Base-by-base conservation (phyloP, 805 yeast species). In the Tetrapisispora pingtungensis region DNA sequence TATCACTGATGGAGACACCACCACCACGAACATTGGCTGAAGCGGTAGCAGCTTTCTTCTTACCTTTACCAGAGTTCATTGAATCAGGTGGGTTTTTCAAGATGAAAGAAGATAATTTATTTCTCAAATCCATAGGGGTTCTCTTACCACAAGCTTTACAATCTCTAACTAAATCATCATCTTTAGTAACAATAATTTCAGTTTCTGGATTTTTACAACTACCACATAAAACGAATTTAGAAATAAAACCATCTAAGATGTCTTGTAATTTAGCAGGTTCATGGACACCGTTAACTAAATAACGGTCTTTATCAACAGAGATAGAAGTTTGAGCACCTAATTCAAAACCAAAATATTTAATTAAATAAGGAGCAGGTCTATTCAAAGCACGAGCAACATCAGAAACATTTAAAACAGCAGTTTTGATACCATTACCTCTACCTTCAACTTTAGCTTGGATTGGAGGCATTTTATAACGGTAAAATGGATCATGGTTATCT, bases 381-480 rank as follows among this genome's bases (percentile, higher is more conserved):
- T 84, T 85, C 52, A 93, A 74, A 19, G 97, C 95, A 59, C 96
- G 79, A 34, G 97, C 95, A 49, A 93, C 96, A 61, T 93, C 97
- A 33, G 84, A 71, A 44, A 87, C 79, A 68, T 93, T 93, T 54
- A 87, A 78, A 46, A 93, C 81, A 44, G 90, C 94, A 20, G 98
- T 93, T 67, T 88, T 89, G 70, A 93, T 93, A 80, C 98, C 98
- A 71, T 93, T 93, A 72, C 98, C 98, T 65, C 96, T 79, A 67
- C 98, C 98, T 72, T 93, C 97, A 53, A 86, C 86, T 75, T 93
- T 93, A 55, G 96, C 85, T 70, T 85, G 94, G 68, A 93, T 82
- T 36, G 94, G 84, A 63, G 98, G 98, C 98, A 93, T 93, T 73
- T 93, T 93, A 70, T 93, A 93, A 73, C 98, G 96, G 80, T 93